These are phyloP conservation scores for Fistulifera pelliculosa DNA, from an alignment of 108 stramenopile species.

Conservation along the genomic window DNA sequence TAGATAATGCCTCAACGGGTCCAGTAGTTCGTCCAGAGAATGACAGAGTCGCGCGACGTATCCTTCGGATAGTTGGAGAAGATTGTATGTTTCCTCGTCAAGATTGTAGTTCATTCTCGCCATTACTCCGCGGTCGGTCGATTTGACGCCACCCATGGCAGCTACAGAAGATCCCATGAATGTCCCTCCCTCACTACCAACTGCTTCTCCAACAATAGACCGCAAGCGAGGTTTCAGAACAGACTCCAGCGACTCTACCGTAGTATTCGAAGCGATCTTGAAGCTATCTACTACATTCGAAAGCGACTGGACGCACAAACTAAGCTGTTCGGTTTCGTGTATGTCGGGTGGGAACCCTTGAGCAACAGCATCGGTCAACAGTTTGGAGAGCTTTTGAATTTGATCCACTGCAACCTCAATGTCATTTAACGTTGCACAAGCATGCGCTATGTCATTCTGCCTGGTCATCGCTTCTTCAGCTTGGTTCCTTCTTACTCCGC, in stretches of 20 bases:
- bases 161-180: constrained; percentile 38
- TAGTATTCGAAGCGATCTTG: constrained; percentile 32
- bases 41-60: constrained; percentile 62
- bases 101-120: constrained; percentile 71
- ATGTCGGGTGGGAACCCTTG: constrained; percentile 47
- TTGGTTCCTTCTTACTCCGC: constrained; percentile 17
- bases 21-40: constrained; percentile 56
- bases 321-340: constrained; percentile 71
- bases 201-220: constrained; percentile 71
- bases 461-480: constrained; percentile 17
- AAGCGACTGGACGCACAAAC: constrained; percentile 63
- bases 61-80: constrained; percentile 72
- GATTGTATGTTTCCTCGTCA: constrained; percentile 67
- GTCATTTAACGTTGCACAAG: constrained; percentile 79
- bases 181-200: constrained; percentile 45
- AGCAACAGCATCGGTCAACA: constrained; percentile 48
- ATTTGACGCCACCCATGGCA: constrained; percentile 34
- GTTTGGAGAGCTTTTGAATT: constrained; percentile 44
- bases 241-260: constrained; percentile 55
- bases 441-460: constrained; percentile 35
- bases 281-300: constrained; percentile 52
- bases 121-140: constrained; percentile 26
- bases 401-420: constrained; percentile 66
- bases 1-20: constrained; percentile 54
- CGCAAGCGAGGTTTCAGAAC: constrained; percentile 64